Percentiles rank a stretch among this genome's conserved stretches.
These are phyloP conservation scores for Mucuna pruriens DNA, from an alignment of 306 rosid genomes.

Conservation along the genomic window DNA sequence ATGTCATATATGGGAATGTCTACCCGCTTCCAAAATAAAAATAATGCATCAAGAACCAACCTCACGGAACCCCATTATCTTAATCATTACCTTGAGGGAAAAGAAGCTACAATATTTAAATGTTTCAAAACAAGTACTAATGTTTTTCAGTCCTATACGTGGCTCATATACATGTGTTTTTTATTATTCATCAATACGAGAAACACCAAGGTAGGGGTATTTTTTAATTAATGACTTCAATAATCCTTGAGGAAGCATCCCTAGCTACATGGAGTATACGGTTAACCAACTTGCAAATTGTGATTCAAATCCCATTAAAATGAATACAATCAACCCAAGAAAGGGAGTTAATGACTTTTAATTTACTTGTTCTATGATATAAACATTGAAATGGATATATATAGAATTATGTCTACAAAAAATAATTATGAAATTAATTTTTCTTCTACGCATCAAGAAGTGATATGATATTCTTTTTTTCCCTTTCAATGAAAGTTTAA, in stretches of 20 bases:
- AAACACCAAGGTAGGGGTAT: neutral
- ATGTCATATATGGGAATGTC: constrained; percentile 3
- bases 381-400: neutral
- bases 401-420: neutral
- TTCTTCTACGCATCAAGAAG: neutral
- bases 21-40: neutral
- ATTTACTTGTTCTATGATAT: neutral
- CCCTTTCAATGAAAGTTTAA: neutral
- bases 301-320: neutral
- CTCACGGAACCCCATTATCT: neutral
- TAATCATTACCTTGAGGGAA: neutral
- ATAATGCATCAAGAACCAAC: neutral
- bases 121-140: neutral
- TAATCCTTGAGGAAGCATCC: neutral
- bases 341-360: neutral
- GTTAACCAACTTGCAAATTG: neutral
- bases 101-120: neutral
- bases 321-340: neutral
- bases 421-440: neutral
- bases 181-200: neutral
- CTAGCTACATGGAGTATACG: neutral
- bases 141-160: neutral
- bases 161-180: too few species aligned
- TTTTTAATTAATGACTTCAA: neutral
- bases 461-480: neutral